A percentile compares a stretch with the other conserved stretches of the same genome.
These are phyloP conservation scores for Wickerhamomyces sp. DNA, from an alignment of 1,139 yeast genomes.

Conservation along the genomic window DNA sequence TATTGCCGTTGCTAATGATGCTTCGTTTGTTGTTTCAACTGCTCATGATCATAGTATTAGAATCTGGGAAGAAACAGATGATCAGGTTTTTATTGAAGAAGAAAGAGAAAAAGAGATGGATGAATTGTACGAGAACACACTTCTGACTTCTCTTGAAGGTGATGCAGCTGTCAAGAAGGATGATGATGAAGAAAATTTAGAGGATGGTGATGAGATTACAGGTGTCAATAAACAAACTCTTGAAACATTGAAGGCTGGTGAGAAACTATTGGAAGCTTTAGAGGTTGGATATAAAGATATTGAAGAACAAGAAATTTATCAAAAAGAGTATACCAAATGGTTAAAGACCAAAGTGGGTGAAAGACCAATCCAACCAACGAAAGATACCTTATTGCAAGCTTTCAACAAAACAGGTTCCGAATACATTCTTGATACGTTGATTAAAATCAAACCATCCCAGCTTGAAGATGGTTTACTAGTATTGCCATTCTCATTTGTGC, in stretches of 20 bases:
- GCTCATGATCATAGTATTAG: conserved; percentile 93
- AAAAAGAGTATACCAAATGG: conserved; percentile 31
- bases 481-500: conserved; percentile 80
- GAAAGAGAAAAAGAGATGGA: conserved; percentile 95
- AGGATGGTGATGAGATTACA: conserved; percentile 51
- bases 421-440: conserved; percentile 68
- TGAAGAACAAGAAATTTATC: conserved; percentile 50
- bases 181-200: conserved; percentile 36
- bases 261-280: conserved; percentile 84
- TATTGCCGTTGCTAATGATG: conserved; percentile 68
- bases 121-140: conserved; percentile 76
- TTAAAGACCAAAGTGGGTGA: conserved; percentile 36
- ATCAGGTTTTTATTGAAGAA: conserved; percentile 91
- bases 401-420: conserved; percentile 67
- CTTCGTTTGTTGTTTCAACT: conserved; percentile 72
- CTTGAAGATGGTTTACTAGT: conserved; percentile 89
- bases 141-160: conserved; percentile 65
- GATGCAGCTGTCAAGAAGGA: conserved; percentile 40
- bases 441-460: conserved; percentile 74
- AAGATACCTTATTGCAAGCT: conserved; percentile 68
- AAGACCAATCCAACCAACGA: conserved; percentile 54
- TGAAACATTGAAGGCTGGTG: conserved; percentile 94
- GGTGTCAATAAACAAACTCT: conserved; percentile 78
- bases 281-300: conserved; percentile 78
- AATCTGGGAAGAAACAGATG: conserved; percentile 88